Base-by-base conservation (phyloP, 2,329 filamentous ascomycete genomes). In the Ilyonectria mors-panacis region DNA sequence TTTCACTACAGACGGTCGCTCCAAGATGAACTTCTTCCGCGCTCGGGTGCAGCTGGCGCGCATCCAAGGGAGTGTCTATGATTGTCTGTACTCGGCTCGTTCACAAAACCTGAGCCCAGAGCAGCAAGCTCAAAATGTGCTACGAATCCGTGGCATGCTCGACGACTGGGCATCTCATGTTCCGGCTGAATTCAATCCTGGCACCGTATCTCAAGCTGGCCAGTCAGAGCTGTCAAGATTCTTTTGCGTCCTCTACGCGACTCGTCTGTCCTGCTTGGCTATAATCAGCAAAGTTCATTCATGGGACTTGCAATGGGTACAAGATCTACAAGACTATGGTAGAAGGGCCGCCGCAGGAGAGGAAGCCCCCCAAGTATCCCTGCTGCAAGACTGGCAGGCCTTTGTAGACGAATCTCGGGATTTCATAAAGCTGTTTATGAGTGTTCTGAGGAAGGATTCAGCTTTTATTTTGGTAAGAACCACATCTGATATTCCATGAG, bases 41-140 rank as follows among this genome's bases (percentile, higher is more conserved):
- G 55, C 53, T 1, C 65, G 70, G 0, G 65, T 69, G 2, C 37
- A 65, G n/a, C 63, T 72, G 2, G 70, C 70, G 0, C 62, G 60
- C 19, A 70, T 72, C 3, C 70, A 72, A 63, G 70, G 70, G 1
- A 6, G 39, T 4, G 51, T 72, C 0, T 70, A 69, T 6, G 65
- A 70, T 28, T 50, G 35, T 21, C 47, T 63, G n/a, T 45, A 28
- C 8, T 58, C 56, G 8, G 13, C 54, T 13, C 3, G 4, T 3
- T 19, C 55, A 21, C 9, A 44, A 15, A 0, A 15, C 23, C 2
- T 48, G 21, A 50, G 50, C 1, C 10, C 17, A 2, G 33, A 60
- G 9, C 19, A 65, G 6, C 26, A 50, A 4, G 23, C 58, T 1
- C 39, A 57, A 3, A 50, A 56, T 0, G n/a, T 37, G 6, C 3